Percentiles rank a stretch among this genome's conserved stretches.
Conservation (phyloP, 2,329 filamentous ascomycete species). For the Periconia macrospinosa region DNA sequence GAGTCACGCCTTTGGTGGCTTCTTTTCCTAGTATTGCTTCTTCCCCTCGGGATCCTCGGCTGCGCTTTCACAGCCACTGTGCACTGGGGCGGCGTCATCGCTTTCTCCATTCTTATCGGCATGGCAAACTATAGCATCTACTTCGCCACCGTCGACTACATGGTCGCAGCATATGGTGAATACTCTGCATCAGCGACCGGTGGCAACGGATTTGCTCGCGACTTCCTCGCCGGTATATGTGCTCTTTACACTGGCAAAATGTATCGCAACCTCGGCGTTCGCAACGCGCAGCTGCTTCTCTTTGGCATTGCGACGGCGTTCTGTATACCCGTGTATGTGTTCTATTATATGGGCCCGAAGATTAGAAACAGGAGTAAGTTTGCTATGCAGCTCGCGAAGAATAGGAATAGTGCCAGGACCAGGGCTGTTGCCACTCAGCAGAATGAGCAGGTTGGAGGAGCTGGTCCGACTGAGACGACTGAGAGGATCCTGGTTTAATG, state of each 20-base stretch:
- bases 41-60: conserved; percentile 68
- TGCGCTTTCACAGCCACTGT: conserved; percentile 59
- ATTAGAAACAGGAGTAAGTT: conserved; percentile 47
- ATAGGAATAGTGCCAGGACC: conserved; percentile 11
- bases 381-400: conserved; percentile 21
- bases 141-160: conserved; percentile 78
- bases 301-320: conserved; percentile 53
- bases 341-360: conserved; percentile 58
- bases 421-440: background rate
- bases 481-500: background rate
- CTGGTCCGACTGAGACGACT: background rate
- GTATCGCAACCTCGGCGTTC: conserved; percentile 29
- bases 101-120: conserved; percentile 57
- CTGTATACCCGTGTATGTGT: conserved; percentile 56
- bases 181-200: conserved; percentile 77
- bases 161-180: conserved; percentile 71
- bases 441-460: background rate
- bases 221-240: conserved; percentile 72
- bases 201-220: conserved; percentile 73
- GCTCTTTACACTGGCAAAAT: conserved; percentile 56
- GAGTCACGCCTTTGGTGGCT: conserved; percentile 69
- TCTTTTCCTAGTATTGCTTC: conserved; percentile 60
- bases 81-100: conserved; percentile 62
- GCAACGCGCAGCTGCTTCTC: conserved; percentile 45
- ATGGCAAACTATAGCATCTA: conserved; percentile 72